Evolutionary conservation across 2,329 filamentous ascomycete species (phyloP), one percentile per base, ranked within the genome.

Genomic region (Aspergillus ruber): DNA sequence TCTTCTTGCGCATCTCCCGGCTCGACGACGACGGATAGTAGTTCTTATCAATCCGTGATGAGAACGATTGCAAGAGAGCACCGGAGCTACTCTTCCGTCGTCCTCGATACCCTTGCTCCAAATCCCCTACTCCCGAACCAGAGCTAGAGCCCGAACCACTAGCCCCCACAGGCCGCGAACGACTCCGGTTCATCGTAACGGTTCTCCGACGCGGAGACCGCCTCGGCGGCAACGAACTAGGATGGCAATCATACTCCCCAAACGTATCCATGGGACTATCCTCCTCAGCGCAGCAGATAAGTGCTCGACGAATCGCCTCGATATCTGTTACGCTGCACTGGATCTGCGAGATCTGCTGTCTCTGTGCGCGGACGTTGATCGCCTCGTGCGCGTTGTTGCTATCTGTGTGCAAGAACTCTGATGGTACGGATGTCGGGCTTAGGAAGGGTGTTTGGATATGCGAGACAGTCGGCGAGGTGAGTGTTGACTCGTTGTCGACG

Each of bases 381-480:
- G 20, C 41, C 25, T 35, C 41, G 27, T 13, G 43, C 15, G 25
- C 42, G 13, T 10, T 25, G 40, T 2, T 38, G 17, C 41, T 32
- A 49, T 53, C 50, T 43, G 57, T 45, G 23, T 45, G 41, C 6
- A 46, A 47, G 43, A 57, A 53, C 36, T 66, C 61, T 3, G 52
- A 46, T 2, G 63, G 64, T 3, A 56, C 56, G 18, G 57, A 66
- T 0, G 63, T 65, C 1, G 64, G 61, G 18, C 57, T 63, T n/a
- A 60, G 43, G 15, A 57, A 58, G 1, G 50, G 63, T 15, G 52
- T 62, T 55, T 55, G 60, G 43, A 51, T 49, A 1, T 53, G 47
- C 0, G 52, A 71, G 56, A 81, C 81, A 2, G 56, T 49, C 1
- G 50, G 71, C 54, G 81, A 83, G 56, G 75, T 81, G 57, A 77